Conservation (phyloP, 2,329 filamentous ascomycete species). For the Pseudogymnoascus sp. region DNA sequence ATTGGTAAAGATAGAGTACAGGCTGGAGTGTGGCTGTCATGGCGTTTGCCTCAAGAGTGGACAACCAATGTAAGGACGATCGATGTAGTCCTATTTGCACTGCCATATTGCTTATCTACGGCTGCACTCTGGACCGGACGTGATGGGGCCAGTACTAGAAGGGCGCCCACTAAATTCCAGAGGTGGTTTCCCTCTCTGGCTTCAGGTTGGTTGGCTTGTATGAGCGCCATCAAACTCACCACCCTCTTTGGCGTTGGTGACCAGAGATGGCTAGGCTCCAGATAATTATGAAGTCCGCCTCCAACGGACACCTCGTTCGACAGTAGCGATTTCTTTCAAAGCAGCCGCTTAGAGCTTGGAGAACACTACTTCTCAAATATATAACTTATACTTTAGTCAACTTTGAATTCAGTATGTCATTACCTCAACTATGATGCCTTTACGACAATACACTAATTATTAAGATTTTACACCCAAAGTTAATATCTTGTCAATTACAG, state of each 20-base stretch:
- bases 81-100: not conserved
- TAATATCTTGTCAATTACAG: not conserved
- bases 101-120: not conserved
- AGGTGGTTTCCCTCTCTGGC: not conserved
- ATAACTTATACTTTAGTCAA: not conserved
- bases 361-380: not conserved
- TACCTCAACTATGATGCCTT: not conserved
- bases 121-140: not conserved
- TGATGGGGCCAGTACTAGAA: not conserved
- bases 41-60: not conserved
- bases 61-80: not conserved
- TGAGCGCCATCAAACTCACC: not conserved
- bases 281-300: not conserved
- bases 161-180: not conserved
- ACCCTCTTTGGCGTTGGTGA: not conserved
- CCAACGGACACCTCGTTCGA: not conserved
- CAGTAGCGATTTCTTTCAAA: not conserved
- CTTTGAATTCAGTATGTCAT: not conserved
- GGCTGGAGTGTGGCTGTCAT: not conserved
- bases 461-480: not conserved
- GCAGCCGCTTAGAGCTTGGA: not conserved
- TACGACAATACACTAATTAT: not conserved
- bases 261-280: not conserved
- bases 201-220: not conserved
- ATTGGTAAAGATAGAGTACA: not conserved